phyloP scores from a whole-genome alignment of 306 rosid genomes.

The Erythrophleum fordii region DNA sequence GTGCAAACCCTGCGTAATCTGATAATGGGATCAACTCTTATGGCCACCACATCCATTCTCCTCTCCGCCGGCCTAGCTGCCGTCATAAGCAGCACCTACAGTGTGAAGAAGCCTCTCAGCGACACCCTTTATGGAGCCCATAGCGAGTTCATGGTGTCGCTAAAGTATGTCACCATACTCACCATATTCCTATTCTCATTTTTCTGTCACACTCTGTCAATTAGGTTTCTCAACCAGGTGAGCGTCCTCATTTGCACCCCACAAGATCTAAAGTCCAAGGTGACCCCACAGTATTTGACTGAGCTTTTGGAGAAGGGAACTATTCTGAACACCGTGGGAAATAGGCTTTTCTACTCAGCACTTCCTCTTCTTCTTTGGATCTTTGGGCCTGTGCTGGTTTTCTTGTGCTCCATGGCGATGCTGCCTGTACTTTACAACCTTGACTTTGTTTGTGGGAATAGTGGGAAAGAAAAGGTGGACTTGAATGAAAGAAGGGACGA shows the following conservation, averaged over 20 bases:
- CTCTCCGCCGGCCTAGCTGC: slow-evolving; percentile 77
- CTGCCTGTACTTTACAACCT: too few relatives aligned
- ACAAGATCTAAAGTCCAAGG: slow-evolving; percentile 46
- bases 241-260: slow-evolving; percentile 71
- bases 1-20: slow-evolving; percentile 81
- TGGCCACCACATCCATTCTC: slow-evolving; percentile 90
- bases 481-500: too few relatives aligned
- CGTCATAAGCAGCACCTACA: too few relatives aligned
- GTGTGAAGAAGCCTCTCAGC: too few relatives aligned
- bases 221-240: slow-evolving; percentile 70
- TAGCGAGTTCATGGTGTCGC: slow-evolving; percentile 78
- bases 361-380: too few relatives aligned
- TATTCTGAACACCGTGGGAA: slow-evolving; percentile 69
- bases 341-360: too few relatives aligned
- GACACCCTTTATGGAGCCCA: too few relatives aligned
- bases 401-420: too few relatives aligned
- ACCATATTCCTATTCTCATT: slow-evolving; percentile 76
- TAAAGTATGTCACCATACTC: slow-evolving; percentile 71
- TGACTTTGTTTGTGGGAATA: too few relatives aligned
- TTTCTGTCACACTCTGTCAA: slow-evolving; percentile 72
- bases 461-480: too few relatives aligned
- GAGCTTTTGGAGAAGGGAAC: slow-evolving; percentile 71
- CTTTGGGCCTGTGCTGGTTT: too few relatives aligned
- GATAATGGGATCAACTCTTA: slow-evolving; percentile 87
- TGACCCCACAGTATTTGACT: slow-evolving; percentile 59